These are phyloP conservation scores for Jaapia argillacea DNA, from an alignment of 768 basidiomycete genomes.

Conservation along the genomic window DNA sequence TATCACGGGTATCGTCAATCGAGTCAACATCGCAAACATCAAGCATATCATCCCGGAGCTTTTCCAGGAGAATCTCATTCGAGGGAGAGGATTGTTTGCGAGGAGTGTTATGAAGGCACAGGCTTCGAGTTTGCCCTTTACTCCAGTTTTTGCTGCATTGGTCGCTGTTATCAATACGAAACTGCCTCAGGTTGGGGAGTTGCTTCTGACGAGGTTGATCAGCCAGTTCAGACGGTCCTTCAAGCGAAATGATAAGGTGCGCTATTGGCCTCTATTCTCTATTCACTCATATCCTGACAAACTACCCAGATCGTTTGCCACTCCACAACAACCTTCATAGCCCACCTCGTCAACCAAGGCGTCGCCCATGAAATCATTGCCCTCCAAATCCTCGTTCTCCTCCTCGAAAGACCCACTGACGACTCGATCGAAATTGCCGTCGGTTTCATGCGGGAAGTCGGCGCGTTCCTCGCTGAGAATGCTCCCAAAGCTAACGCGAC, in stretches of 20 bases:
- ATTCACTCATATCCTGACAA: slow-evolving; percentile 2
- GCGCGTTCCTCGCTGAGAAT: slow-evolving; percentile 88
- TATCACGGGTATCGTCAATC: slow-evolving; percentile 98
- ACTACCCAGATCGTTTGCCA: slow-evolving; percentile 75
- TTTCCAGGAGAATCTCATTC: slow-evolving; percentile 88
- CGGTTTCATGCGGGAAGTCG: slow-evolving; percentile 95
- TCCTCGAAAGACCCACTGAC: slow-evolving; percentile 91
- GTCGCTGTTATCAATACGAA: slow-evolving; percentile 96
- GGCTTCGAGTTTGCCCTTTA: slow-evolving; percentile 92
- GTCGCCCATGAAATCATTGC: slow-evolving; percentile 93
- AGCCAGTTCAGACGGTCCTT: slow-evolving; percentile 93
- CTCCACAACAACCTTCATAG: slow-evolving; percentile 81
- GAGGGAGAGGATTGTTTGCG: slow-evolving; percentile 87
- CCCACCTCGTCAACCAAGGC: slow-evolving; percentile 49
- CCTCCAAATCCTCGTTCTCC: slow-evolving; percentile 90
- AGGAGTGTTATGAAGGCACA: slow-evolving; percentile 98
- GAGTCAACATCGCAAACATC: slow-evolving; percentile 95
- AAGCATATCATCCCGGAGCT: slow-evolving; percentile 87
- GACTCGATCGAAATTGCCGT: slow-evolving; percentile 99
- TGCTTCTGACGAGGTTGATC: slow-evolving; percentile 79
- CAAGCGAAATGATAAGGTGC: slow-evolving; percentile 95
- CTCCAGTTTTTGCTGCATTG: slow-evolving; percentile 91
- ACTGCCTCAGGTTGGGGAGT: slow-evolving; percentile 90
- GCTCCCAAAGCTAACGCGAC: slow-evolving; percentile 92
- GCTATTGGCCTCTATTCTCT: slow-evolving; percentile 10